Evolutionary conservation across 345 rosid species (phyloP).

Genomic region (Gossypium bickii): DNA sequence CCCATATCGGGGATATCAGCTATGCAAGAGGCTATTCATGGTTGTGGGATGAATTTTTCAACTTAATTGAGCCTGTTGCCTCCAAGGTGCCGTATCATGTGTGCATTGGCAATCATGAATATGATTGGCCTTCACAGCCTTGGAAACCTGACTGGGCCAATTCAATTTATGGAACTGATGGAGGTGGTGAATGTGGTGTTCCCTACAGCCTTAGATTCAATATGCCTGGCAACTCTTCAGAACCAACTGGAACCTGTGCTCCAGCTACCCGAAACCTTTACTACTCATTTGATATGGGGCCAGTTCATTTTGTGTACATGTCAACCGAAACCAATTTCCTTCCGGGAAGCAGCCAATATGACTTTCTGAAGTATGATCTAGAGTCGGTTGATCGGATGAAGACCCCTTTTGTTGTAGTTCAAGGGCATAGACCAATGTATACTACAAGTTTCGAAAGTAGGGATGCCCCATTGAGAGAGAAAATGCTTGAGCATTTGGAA

Average conservation of each 20-base stretch:
- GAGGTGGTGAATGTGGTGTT: slow-evolving; percentile 94
- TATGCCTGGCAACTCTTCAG: slow-evolving; percentile 93
- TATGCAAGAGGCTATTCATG: slow-evolving; percentile 84
- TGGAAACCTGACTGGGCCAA: slow-evolving; percentile 85
- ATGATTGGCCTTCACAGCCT: slow-evolving; percentile 89
- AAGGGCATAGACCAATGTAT: slow-evolving; percentile 97
- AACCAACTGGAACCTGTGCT: slow-evolving; percentile 57
- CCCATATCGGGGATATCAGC: slow-evolving; percentile 92
- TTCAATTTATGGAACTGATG: slow-evolving; percentile 57
- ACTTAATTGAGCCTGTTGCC: slow-evolving; percentile 73
- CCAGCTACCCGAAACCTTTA: slow-evolving; percentile 75
- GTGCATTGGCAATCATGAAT: slow-evolving; percentile 92
- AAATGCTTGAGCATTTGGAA: slow-evolving; percentile 75
- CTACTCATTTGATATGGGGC: slow-evolving; percentile 72
- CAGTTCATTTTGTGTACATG: slow-evolving; percentile 69
- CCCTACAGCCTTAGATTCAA: slow-evolving; percentile 84
- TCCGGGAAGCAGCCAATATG: slow-evolving; percentile 63
- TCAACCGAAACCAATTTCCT: slow-evolving; percentile 89
- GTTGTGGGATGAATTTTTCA: slow-evolving; percentile 90
- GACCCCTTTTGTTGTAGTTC: slow-evolving; percentile 76
- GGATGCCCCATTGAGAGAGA: slow-evolving; percentile 52
- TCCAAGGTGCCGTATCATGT: slow-evolving; percentile 81
- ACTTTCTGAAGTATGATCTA: slow-evolving; percentile 65
- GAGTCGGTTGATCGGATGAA: slow-evolving; percentile 69
- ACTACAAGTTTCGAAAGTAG: slow-evolving; percentile 59